Evolutionary conservation across 257 asterid genomes (phyloP), one percentile per base, ranked within the genome.

Genomic region (Solanum chmielewskii): DNA sequence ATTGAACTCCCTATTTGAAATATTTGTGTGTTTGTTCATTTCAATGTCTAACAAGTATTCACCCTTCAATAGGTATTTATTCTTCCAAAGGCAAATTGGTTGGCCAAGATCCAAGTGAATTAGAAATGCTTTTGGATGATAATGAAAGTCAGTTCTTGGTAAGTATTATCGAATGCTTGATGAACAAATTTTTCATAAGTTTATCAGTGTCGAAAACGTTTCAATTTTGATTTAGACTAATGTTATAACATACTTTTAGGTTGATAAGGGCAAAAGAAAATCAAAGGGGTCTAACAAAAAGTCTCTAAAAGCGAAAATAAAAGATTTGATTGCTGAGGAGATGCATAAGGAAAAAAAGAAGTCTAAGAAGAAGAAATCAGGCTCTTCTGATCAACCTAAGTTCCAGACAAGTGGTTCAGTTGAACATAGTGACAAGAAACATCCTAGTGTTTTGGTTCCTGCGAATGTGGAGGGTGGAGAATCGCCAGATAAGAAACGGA

Each of bases 251-350:
- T 71, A 80, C 42, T 90, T 89, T 62, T 23, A 88, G 89, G 89
- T 86, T 90, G 83, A 90, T 84, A 92, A 91, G 93, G 85, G 80
- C 66, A 70, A 47, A 16, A 89, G 81, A 87, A 89, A 85, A 21
- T 13, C 88, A 52, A 89, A 87, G 20, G 41, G 62, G 66, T 23
- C 88, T 44, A 89, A 91, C 90, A 96, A 90, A 86, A 90, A 91
- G 52, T 94, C 98, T 59, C 89, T 93, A 13, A 93, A 86, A 90
- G 89, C 93, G 6, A 94, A 94, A 15, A 88, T 94, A 71, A 96
- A 92, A 89, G 91, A 94, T 41, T 83, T 94, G 75, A 83, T 92
- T 21, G 89, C 91, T 7, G 91, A 91, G 83, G 94, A 92, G 49
- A 70, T 80, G 21, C 88, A 90, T 6, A 87, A 88, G 88, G 92